phyloP scores from a whole-genome alignment of 139 green algal genomes.

The Picochlorum costavermella region DNA sequence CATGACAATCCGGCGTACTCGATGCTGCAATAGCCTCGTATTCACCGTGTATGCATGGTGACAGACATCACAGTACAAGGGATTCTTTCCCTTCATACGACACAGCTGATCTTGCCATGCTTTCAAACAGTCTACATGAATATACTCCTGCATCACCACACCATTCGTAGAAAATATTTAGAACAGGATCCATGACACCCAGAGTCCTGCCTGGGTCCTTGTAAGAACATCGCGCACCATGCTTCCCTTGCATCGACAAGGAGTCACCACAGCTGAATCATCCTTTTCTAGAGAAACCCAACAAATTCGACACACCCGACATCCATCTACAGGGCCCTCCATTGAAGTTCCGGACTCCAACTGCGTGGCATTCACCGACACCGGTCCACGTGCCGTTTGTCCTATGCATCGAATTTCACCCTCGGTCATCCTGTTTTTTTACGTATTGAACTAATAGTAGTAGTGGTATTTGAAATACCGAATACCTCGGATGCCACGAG shows the following conservation, averaged over 20 bases:
- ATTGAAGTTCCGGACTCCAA: no score
- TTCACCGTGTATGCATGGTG: not conserved
- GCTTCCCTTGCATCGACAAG: constrained; percentile 10
- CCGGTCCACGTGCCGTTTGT: no score
- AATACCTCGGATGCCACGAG: not conserved
- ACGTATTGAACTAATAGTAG: not conserved
- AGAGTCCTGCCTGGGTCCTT: not conserved
- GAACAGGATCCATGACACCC: not conserved
- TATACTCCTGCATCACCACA: not conserved
- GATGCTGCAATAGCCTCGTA: not conserved
- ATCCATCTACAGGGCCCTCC: not conserved
- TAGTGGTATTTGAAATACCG: not conserved
- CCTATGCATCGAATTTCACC: not conserved
- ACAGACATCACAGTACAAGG: constrained; percentile 7
- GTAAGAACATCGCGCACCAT: not conserved
- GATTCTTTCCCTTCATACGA: not conserved
- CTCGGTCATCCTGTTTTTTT: not conserved
- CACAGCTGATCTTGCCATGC: constrained; percentile 6
- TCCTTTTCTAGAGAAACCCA: not conserved
- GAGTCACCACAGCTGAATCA: constrained; percentile 1
- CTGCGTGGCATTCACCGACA: no score
- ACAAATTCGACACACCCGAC: constrained; percentile 8
- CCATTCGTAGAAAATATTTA: not conserved
- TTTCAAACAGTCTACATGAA: not conserved
- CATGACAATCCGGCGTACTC: not conserved